Conservation (phyloP, 2,329 filamentous ascomycete genomes). For the Curvularia sp. region DNA sequence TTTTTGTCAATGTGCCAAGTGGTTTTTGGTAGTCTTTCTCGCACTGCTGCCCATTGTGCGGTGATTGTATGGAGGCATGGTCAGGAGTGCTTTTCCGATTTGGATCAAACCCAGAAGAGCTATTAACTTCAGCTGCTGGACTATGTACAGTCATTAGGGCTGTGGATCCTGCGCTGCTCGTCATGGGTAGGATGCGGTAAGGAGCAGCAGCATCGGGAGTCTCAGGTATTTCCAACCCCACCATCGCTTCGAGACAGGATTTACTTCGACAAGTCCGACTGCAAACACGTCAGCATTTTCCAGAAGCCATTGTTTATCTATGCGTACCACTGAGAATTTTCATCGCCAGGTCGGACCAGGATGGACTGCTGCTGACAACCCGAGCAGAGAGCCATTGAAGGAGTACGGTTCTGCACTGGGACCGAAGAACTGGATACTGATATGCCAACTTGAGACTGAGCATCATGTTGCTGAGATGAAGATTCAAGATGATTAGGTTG, state of each 20-base stretch:
- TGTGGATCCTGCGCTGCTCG: not conserved
- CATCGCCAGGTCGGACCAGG: not conserved
- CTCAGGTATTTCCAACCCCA: slow-evolving; percentile 26
- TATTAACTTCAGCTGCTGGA: not conserved
- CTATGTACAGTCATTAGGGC: not conserved
- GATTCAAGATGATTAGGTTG: slow-evolving; percentile 6
- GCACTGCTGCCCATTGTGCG: not conserved
- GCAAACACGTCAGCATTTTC: not conserved
- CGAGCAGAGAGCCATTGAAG: slow-evolving; percentile 15
- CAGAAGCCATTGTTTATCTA: not conserved
- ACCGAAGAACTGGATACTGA: not conserved
- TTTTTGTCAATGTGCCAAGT: not conserved
- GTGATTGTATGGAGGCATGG: not conserved
- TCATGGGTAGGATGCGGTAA: not conserved
- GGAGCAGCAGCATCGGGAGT: slow-evolving; percentile 16
- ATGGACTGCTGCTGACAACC: slow-evolving; percentile 21
- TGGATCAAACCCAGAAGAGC: slow-evolving; percentile 12
- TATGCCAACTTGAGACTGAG: not conserved
- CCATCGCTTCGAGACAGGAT: not conserved
- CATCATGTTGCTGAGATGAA: not conserved
- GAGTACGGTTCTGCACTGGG: not conserved
- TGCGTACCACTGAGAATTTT: slow-evolving; percentile 22
- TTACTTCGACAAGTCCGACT: slow-evolving; percentile 21
- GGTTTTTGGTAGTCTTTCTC: not conserved
- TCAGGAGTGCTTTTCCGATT: not conserved